Evolutionary conservation across 306 rosid species (phyloP), one percentile per base, ranked within the genome.

Genomic region (Acmispon strigosus): DNA sequence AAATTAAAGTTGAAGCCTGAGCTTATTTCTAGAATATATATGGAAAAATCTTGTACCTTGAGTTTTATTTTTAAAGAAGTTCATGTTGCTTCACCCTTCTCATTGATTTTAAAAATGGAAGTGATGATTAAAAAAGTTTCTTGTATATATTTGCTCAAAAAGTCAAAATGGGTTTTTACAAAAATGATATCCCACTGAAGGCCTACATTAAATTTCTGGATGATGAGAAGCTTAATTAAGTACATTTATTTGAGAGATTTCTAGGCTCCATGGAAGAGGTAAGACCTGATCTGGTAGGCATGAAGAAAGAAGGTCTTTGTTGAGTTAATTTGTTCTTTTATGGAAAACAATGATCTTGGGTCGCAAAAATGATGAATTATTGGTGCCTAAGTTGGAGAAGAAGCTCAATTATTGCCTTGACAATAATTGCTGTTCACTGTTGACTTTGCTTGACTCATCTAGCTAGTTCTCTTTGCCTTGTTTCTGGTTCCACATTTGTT

Each of bases 391-490:
- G 81, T 50, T 51, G 49, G 15, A 3, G 70, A 57, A 69, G 72
- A 73, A 70, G 65, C 83, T 86, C 96, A 89, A 89, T 89, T 86
- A 89, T 89, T 89, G 96, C 48, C 63, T 72, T 37, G 72, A 64
- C 92, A 80, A 86, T 89, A 56, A 83, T 89, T 83, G 90, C 41
- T 58, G 42, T 52, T 57, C 79, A 82, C 86, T 83, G 80, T 89
- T 79, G 79, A 74, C 79, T 82, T 82, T 49, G 20, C 73, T 77
- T 89, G 88, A 82, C 86, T 60, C 17, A 0, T 13, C 66, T 66
- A 55, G 61, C 27, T 47, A 32, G 37, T 45, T 47, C 59, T 59
- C 50, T 19, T 44, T 62, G 20, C 56, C 34, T 52, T 63, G 20
- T 32, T 32, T 74, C 70, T 55, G 44, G 72, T 53, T 58, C 64